Evolutionary conservation across 2,329 filamentous ascomycete species (phyloP).

Genomic region (Claviceps pazoutovae): DNA sequence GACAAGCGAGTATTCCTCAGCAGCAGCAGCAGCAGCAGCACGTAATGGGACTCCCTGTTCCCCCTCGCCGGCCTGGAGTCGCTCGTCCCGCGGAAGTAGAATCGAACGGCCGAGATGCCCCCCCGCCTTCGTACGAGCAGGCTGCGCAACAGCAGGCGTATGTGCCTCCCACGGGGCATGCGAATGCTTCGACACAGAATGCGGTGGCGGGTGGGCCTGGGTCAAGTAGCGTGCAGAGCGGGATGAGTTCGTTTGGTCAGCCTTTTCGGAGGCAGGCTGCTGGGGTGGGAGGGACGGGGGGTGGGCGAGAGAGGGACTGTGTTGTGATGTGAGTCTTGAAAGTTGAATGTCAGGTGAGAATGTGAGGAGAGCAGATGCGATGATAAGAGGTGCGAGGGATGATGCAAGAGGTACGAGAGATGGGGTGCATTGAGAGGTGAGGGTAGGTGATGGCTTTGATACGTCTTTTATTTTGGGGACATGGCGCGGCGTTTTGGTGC

Average conservation of each 20-base stretch:
- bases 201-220: neutral
- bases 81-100: slow-evolving; percentile 25
- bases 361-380: neutral
- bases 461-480: neutral
- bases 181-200: slow-evolving; percentile 30
- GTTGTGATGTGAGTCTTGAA: slow-evolving; percentile 28
- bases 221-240: too few relatives aligned
- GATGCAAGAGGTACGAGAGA: neutral
- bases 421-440: neutral
- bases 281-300: slow-evolving; percentile 3
- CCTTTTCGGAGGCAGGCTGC: slow-evolving; percentile 8
- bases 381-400: neutral
- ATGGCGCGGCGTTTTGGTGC: slow-evolving; percentile 4
- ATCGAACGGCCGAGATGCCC: slow-evolving; percentile 31
- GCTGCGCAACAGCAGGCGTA: slow-evolving; percentile 38
- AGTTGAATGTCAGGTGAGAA: too few relatives aligned
- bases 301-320: slow-evolving; percentile 24
- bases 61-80: slow-evolving; percentile 23
- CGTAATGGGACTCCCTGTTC: slow-evolving; percentile 30
- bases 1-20: slow-evolving; percentile 2
- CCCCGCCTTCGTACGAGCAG: slow-evolving; percentile 43
- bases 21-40: slow-evolving; percentile 9
- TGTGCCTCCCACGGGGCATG: slow-evolving; percentile 36
- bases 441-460: neutral
- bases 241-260: neutral